These are phyloP conservation scores for Pichia membranifaciens DNA, from an alignment of 805 yeast genomes.

Conservation along the genomic window DNA sequence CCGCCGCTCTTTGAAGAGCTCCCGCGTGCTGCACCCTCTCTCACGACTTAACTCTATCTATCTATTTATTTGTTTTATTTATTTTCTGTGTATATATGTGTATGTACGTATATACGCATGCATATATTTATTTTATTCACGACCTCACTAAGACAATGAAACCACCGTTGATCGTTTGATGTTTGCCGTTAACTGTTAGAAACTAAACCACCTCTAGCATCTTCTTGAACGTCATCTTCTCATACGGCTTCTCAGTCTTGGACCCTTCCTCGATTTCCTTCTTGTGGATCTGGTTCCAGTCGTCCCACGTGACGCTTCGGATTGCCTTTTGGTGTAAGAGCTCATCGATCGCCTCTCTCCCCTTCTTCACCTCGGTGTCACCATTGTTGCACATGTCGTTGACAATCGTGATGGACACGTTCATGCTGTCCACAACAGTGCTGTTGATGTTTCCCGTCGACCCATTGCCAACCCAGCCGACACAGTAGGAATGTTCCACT, in stretches of 20 bases:
- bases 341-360: slow-evolving; percentile 24
- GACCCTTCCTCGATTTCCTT: slow-evolving; percentile 48
- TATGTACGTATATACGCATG: too few relatives aligned
- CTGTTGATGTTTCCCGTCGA: slow-evolving; percentile 87
- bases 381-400: slow-evolving; percentile 38
- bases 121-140: slow-evolving; percentile 5
- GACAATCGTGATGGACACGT: slow-evolving; percentile 60
- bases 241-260: slow-evolving; percentile 45
- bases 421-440: slow-evolving; percentile 79
- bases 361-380: slow-evolving; percentile 20
- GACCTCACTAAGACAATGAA: slow-evolving; percentile 1
- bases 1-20: too few relatives aligned
- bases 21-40: too few relatives aligned
- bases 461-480: slow-evolving; percentile 90
- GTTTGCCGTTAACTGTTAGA: neutral
- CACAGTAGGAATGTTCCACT: slow-evolving; percentile 54
- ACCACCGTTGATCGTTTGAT: too few relatives aligned
- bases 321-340: slow-evolving; percentile 17
- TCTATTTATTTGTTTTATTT: slow-evolving; percentile 15
- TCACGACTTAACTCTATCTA: neutral
- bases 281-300: slow-evolving; percentile 56
- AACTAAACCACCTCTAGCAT: slow-evolving; percentile 33
- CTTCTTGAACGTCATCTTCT: slow-evolving; percentile 45
- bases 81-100: neutral
- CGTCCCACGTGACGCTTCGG: slow-evolving; percentile 49